Conservation (phyloP, 2,329 filamentous ascomycete genomes). For the Pyrenophora seminiperda region DNA sequence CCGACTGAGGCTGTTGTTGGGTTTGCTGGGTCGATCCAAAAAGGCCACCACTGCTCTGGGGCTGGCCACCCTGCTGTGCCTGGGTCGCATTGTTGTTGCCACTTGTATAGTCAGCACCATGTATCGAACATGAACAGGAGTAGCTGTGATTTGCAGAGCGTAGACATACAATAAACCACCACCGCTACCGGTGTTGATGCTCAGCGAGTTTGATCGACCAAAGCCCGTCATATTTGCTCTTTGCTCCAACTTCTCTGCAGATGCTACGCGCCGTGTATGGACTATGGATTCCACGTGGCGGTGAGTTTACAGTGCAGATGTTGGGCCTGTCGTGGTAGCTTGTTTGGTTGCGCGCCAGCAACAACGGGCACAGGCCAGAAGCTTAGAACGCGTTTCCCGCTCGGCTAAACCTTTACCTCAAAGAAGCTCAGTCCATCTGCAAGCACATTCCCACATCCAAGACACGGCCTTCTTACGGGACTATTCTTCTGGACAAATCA, state of each 20-base stretch:
- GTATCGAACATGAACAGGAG: not conserved
- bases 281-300: not conserved
- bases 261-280: not conserved
- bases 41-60: slow-evolving; percentile 35
- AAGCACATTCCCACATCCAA: not conserved
- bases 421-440: slow-evolving; percentile 12
- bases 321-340: slow-evolving; percentile 3
- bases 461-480: not conserved
- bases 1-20: slow-evolving; percentile 37
- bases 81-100: slow-evolving; percentile 40
- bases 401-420: slow-evolving; percentile 30
- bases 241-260: not conserved
- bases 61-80: slow-evolving; percentile 36
- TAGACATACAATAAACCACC: slow-evolving; percentile 55
- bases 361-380: slow-evolving; percentile 21
- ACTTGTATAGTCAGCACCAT: slow-evolving; percentile 33
- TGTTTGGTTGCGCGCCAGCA: slow-evolving; percentile 12
- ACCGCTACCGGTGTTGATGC: slow-evolving; percentile 57
- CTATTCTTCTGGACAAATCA: not conserved
- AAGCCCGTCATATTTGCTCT: slow-evolving; percentile 49
- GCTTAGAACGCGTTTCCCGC: slow-evolving; percentile 25
- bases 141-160: not conserved
- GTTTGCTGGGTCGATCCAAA: slow-evolving; percentile 29
- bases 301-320: not conserved
- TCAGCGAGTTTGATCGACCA: slow-evolving; percentile 57